phyloP scores from a whole-genome alignment of 2,329 filamentous ascomycete species.

The Epichloe gansuensis region DNA sequence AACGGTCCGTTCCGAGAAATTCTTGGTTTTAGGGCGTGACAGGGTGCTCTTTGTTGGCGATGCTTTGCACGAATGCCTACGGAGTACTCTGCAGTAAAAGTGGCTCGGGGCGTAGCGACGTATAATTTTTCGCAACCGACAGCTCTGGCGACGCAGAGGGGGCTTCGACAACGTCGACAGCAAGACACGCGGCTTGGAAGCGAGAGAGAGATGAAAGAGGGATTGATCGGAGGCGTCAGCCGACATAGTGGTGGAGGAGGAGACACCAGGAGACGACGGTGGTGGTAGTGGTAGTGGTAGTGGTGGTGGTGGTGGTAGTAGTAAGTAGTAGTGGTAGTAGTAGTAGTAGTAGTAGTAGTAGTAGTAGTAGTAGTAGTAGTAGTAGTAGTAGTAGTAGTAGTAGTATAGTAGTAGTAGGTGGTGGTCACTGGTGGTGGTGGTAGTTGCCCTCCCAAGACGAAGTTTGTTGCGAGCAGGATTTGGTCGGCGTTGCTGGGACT shows the following conservation, averaged over 20 bases:
- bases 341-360: neutral
- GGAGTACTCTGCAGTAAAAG: neutral
- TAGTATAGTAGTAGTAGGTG: no score
- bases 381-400: neutral
- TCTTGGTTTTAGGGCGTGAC: neutral
- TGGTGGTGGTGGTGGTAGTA: neutral
- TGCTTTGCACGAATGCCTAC: neutral
- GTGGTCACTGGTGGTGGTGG: neutral
- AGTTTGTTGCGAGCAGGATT: neutral
- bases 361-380: neutral
- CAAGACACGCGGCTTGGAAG: no score
- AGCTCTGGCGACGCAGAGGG: neutral
- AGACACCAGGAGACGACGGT: neutral
- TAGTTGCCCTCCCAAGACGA: neutral
- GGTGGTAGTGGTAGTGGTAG: neutral
- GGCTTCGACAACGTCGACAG: neutral
- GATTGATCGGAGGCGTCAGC: constrained; percentile 6
- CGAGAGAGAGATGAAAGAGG: neutral
- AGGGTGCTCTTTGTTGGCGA: neutral
- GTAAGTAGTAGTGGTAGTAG: neutral
- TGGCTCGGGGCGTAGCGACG: neutral
- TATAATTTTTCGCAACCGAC: neutral
- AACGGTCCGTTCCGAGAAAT: neutral
- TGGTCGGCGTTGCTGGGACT: neutral
- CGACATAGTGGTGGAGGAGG: constrained; percentile 4